Evolutionary conservation across 2,329 filamentous ascomycete genomes (phyloP).

Genomic region (Monosporascus sp.): DNA sequence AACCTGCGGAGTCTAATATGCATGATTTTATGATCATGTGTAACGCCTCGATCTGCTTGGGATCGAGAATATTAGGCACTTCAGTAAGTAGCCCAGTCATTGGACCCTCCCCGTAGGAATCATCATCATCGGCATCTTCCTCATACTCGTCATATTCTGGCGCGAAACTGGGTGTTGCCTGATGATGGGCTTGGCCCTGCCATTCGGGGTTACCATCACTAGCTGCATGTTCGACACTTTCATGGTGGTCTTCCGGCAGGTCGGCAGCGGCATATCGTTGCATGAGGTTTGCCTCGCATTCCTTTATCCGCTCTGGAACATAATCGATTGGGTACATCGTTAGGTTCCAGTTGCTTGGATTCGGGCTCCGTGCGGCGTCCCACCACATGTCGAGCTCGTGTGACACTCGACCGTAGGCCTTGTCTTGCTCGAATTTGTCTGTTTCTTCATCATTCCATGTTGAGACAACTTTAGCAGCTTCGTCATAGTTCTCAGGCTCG

Average conservation of each 20-base stretch:
- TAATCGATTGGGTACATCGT: slow-evolving; percentile 57
- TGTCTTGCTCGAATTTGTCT: slow-evolving; percentile 56
- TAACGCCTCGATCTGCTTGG: slow-evolving; percentile 89
- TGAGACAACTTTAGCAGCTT: slow-evolving; percentile 38
- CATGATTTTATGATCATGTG: slow-evolving; percentile 98
- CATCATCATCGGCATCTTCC: slow-evolving; percentile 56
- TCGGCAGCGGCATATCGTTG: slow-evolving; percentile 45
- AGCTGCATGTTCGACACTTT: slow-evolving; percentile 33
- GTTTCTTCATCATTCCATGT: slow-evolving; percentile 47
- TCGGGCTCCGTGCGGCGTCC: slow-evolving; percentile 54
- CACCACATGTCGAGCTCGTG: slow-evolving; percentile 63
- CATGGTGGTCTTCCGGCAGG: slow-evolving; percentile 27
- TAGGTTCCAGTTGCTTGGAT: slow-evolving; percentile 53
- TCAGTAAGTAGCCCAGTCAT: slow-evolving; percentile 84
- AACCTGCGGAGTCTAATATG: slow-evolving; percentile 76
- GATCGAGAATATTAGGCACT: slow-evolving; percentile 88
- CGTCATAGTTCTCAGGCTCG: slow-evolving; percentile 27
- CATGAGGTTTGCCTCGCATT: slow-evolving; percentile 55
- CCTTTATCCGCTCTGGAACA: slow-evolving; percentile 50
- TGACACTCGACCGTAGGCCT: slow-evolving; percentile 55
- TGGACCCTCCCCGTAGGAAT: slow-evolving; percentile 74
- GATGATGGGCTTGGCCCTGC: slow-evolving; percentile 33
- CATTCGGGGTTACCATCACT: slow-evolving; percentile 28
- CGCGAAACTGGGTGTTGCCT: slow-evolving; percentile 34
- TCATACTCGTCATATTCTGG: slow-evolving; percentile 49